Conservation (phyloP, 208 protist species). For the Crithidia fasciculata region DNA sequence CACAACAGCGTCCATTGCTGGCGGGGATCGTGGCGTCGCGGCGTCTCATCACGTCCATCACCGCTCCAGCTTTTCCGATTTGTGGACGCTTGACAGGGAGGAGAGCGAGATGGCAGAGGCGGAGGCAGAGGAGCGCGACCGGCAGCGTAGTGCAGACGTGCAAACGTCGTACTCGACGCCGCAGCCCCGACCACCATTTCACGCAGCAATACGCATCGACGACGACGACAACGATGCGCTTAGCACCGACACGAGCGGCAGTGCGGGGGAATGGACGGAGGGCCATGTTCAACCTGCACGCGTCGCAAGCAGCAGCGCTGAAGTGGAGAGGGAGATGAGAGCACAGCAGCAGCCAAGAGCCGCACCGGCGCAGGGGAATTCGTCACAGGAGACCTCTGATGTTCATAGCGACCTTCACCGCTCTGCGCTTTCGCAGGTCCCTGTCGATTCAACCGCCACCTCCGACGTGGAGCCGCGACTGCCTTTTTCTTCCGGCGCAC, state of each 20-base stretch:
- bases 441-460: background rate
- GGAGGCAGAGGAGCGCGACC: background rate
- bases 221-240: too few relatives aligned
- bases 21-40: background rate
- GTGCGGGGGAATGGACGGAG: too few relatives aligned
- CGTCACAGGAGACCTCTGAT: background rate
- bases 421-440: too few relatives aligned
- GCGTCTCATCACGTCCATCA: background rate
- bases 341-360: too few relatives aligned
- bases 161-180: background rate
- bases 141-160: background rate
- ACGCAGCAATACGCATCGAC: too few relatives aligned
- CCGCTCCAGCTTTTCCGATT: constrained; percentile 1
- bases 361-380: background rate
- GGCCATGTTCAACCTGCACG: too few relatives aligned
- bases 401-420: background rate
- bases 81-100: constrained; percentile 32
- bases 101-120: constrained; percentile 11
- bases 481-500: background rate
- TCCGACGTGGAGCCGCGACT: constrained; percentile 7
- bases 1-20: background rate
- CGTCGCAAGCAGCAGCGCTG: too few relatives aligned
- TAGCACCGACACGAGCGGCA: too few relatives aligned
- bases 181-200: too few relatives aligned
- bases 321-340: too few relatives aligned